Conservation (phyloP, 345 rosid genomes). For the Eucalyptus polybractea region DNA sequence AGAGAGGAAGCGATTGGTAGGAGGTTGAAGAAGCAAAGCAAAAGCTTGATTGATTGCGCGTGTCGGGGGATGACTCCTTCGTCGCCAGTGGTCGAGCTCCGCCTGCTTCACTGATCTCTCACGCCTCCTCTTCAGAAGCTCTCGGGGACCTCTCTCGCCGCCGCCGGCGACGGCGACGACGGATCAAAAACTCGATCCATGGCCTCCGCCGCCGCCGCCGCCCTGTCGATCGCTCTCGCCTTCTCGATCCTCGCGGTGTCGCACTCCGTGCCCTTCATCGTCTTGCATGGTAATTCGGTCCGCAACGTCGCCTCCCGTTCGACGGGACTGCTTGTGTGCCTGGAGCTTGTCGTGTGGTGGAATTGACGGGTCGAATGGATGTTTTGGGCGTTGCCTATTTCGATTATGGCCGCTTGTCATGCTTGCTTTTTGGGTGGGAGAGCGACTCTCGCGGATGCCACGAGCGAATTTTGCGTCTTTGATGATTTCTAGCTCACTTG, state of each 20-base stretch:
- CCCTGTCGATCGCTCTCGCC: background rate
- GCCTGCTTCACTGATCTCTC: background rate
- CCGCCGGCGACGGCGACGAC: background rate
- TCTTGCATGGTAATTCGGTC: slow-evolving; percentile 46
- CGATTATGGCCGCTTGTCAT: background rate
- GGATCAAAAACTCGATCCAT: background rate
- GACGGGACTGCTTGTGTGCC: background rate
- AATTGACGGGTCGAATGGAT: background rate
- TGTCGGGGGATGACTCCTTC: background rate
- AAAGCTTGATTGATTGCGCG: background rate
- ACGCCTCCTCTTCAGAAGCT: background rate
- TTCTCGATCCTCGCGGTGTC: slow-evolving; percentile 18
- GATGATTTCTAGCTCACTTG: background rate
- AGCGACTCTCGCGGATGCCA: background rate
- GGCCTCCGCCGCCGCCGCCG: slow-evolving; percentile 1
- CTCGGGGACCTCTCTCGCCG: background rate
- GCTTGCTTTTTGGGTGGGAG: background rate
- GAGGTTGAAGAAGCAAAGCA: background rate
- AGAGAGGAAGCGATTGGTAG: background rate
- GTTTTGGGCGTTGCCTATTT: background rate
- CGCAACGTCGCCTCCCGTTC: background rate
- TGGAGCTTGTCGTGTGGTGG: background rate
- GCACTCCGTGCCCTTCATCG: slow-evolving; percentile 49
- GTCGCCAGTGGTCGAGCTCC: background rate
- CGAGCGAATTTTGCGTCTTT: background rate